Conservation (phyloP, 1,139 yeast species). For the Scheffersomyces titani region DNA sequence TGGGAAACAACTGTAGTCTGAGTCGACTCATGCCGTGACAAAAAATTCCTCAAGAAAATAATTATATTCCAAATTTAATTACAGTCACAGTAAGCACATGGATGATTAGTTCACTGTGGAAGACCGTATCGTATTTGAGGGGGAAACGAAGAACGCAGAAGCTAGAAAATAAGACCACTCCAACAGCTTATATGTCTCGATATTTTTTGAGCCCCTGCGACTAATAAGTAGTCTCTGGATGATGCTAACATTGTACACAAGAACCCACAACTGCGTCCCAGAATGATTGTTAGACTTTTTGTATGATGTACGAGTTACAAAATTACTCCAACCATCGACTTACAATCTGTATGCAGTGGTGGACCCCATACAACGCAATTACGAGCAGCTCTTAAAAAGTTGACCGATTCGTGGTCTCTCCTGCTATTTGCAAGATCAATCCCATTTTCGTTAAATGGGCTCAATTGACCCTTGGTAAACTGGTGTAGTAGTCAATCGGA, state of each 20-base stretch:
- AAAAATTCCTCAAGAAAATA: background rate
- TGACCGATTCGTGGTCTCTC: background rate
- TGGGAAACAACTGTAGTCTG: background rate
- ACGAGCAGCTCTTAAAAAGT: background rate
- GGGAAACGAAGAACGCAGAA: background rate
- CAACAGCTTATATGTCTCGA: background rate
- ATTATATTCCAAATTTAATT: no score
- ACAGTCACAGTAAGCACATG: background rate
- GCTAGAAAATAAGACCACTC: background rate
- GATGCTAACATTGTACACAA: background rate
- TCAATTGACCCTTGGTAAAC: background rate
- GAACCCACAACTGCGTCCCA: background rate
- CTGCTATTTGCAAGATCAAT: background rate
- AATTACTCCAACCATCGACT: background rate
- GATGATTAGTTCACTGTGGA: background rate
- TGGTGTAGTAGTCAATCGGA: background rate
- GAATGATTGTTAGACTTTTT: background rate
- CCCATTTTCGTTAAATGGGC: background rate
- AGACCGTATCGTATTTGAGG: background rate
- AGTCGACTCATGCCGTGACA: background rate
- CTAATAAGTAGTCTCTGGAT: background rate
- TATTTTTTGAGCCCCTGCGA: background rate
- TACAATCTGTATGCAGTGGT: background rate
- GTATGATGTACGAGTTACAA: background rate
- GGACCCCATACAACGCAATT: background rate